Conservation (phyloP, 495 filamentous ascomycete genomes). For the Penicillium goetzii region DNA sequence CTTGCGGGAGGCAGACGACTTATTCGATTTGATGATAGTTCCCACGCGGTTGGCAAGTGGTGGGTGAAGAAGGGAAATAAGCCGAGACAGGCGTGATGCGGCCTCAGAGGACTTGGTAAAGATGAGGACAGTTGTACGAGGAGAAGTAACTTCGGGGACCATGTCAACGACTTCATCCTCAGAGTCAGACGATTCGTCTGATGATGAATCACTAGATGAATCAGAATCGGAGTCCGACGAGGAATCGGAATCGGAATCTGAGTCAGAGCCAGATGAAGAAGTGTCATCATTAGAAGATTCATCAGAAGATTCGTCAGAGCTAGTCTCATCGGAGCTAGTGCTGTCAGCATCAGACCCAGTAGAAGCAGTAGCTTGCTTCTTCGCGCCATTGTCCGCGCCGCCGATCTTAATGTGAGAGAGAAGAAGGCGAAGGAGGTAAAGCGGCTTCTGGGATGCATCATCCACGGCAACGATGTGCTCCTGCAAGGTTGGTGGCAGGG, state of each 20-base stretch:
- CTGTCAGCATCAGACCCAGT: slow-evolving; percentile 36
- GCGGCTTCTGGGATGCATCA: slow-evolving; percentile 78
- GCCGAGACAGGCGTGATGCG: slow-evolving; percentile 75
- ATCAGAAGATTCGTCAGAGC: slow-evolving; percentile 35
- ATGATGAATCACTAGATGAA: slow-evolving; percentile 27
- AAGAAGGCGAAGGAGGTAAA: slow-evolving; percentile 66
- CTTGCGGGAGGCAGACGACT: slow-evolving; percentile 64
- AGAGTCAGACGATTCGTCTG: slow-evolving; percentile 32
- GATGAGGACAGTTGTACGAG: slow-evolving; percentile 61
- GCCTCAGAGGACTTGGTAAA: slow-evolving; percentile 89
- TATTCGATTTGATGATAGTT: slow-evolving; percentile 75
- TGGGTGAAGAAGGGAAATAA: slow-evolving; percentile 72
- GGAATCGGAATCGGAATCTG: slow-evolving; percentile 38
- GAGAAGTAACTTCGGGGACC: slow-evolving; percentile 8
- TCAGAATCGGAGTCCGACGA: slow-evolving; percentile 17
- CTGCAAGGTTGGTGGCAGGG: slow-evolving; percentile 67
- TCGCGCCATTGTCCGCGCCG: slow-evolving; percentile 9
- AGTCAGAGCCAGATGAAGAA: slow-evolving; percentile 31
- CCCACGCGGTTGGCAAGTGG: slow-evolving; percentile 58
- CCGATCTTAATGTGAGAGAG: slow-evolving; percentile 41
- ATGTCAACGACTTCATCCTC: slow-evolving; percentile 8
- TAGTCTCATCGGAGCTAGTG: slow-evolving; percentile 33
- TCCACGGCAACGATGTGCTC: slow-evolving; percentile 77
- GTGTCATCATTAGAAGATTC: slow-evolving; percentile 36
- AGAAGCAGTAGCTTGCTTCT: slow-evolving; percentile 12